Evolutionary conservation across 106 monocot genomes (phyloP).

Genomic region (Posidonia australis): DNA sequence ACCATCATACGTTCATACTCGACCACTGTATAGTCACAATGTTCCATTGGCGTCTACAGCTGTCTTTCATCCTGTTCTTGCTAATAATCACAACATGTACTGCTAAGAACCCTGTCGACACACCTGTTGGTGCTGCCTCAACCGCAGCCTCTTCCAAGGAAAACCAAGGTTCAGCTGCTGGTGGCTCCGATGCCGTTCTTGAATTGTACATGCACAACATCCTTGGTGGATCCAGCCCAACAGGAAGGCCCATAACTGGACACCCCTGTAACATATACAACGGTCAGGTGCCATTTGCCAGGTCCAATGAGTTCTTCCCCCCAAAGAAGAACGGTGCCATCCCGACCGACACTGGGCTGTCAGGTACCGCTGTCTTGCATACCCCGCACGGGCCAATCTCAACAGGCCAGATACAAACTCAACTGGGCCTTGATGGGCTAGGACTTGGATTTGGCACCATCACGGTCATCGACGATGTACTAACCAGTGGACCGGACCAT

Average conservation of each 20-base stretch:
- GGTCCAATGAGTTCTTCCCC: slow-evolving; percentile 17
- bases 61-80: neutral
- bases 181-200: neutral
- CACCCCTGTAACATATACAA: slow-evolving; percentile 1
- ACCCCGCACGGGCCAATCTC: slow-evolving; percentile 12
- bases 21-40: neutral
- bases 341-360: slow-evolving; percentile 10
- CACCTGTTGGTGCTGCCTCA: neutral
- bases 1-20: too few relatives aligned
- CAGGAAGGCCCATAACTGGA: too few relatives aligned
- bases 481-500: slow-evolving; percentile 21
- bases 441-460: slow-evolving; percentile 30
- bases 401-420: slow-evolving; percentile 16
- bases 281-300: slow-evolving; percentile 22
- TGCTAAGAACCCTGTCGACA: neutral
- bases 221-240: too few relatives aligned
- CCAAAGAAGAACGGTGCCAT: slow-evolving; percentile 15
- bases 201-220: slow-evolving; percentile 8
- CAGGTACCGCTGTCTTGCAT: slow-evolving; percentile 8
- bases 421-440: slow-evolving; percentile 29
- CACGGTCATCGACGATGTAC: slow-evolving; percentile 22
- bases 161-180: neutral
- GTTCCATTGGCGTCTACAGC: neutral
- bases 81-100: neutral
- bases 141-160: neutral